Evolutionary conservation across 2,329 filamentous ascomycete genomes (phyloP).

Genomic region (Talaromyces sp.): DNA sequence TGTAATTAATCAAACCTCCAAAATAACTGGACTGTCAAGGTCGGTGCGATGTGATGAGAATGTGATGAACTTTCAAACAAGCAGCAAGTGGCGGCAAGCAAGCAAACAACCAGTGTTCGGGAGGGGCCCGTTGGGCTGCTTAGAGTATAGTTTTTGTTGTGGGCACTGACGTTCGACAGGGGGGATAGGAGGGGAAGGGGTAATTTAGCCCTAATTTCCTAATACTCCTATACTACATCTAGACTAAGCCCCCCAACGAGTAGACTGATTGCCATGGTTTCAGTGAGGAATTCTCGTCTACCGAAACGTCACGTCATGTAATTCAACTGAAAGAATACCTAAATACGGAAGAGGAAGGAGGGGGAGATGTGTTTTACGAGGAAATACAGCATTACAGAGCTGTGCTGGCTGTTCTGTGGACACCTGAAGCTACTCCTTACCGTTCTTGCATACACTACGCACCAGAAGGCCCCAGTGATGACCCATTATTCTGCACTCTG

Average conservation of each 20-base stretch:
- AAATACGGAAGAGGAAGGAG: not conserved
- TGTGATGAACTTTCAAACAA: constrained; percentile 2
- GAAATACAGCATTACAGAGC: not conserved
- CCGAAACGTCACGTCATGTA: not conserved
- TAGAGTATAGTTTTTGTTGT: not conserved
- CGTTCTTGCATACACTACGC: not conserved
- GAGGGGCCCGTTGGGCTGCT: not conserved
- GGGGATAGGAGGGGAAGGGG: not conserved
- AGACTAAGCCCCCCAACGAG: not conserved
- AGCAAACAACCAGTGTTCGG: not conserved
- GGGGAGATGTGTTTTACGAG: not conserved
- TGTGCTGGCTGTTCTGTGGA: not conserved
- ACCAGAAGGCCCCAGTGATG: not conserved
- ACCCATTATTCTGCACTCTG: not conserved
- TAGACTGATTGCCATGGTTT: not conserved
- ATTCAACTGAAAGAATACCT: not conserved
- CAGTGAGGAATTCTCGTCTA: not conserved
- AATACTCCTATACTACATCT: not conserved
- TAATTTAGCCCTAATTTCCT: not conserved
- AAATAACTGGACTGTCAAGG: not conserved
- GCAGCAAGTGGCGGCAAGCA: not conserved
- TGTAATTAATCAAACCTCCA: not conserved
- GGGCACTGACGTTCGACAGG: not conserved
- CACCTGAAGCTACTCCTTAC: not conserved
- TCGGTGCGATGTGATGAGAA: constrained; percentile 1